Base-by-base conservation (phyloP, 345 rosid species). In the Eucalyptus viminalis region DNA sequence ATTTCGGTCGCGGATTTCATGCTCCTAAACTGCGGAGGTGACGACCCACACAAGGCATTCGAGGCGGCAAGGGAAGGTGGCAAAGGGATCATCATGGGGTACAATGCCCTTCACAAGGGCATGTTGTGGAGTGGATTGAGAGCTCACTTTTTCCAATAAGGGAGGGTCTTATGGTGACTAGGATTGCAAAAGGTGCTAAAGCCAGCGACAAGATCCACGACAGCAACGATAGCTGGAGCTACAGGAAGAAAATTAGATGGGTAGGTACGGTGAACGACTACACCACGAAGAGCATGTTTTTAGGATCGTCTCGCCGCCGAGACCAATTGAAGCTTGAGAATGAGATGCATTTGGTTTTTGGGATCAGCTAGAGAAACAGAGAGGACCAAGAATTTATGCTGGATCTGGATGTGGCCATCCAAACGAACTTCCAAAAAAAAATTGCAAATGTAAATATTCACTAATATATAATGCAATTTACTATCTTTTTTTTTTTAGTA, bases 241-340 rank as follows among this genome's bases (percentile, higher is more conserved):
- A 12, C 9, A 37, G 69, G 50, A 92, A 89, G 88, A 92, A 88
- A 88, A 92, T 93, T 69, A 92, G 89, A 25, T 95, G 96, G 96
- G 92, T 95, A 44, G 91, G 88, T 50, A 91, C 88, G 49, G 89
- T 95, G 27, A 94, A 94, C 62, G 88, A 90, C 49, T 87, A 91
- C 86, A 93, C 95, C 3, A 93, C 21, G 95, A 95, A 45, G 95
- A 94, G 86, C 95, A 94, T 91, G 93, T 93, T 29, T 94, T 91
- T 49, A 91, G 95, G 89, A 80, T 93, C 89, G 87, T 90, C 80
- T 87, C 89, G 4, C 87, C 91, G 4, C n/a, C 11, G 14, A 86
- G 87, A n/a, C 86, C 37, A 47, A 91, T 90, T 44, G 80, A 72
- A 76, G 90, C 89, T 87, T 90, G 58, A 88, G 51, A 49, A 80